Percentiles rank a stretch among this genome's conserved stretches.
Conservation (phyloP, 2,329 filamentous ascomycete species). For the Hymenoscyphus fraxineus region DNA sequence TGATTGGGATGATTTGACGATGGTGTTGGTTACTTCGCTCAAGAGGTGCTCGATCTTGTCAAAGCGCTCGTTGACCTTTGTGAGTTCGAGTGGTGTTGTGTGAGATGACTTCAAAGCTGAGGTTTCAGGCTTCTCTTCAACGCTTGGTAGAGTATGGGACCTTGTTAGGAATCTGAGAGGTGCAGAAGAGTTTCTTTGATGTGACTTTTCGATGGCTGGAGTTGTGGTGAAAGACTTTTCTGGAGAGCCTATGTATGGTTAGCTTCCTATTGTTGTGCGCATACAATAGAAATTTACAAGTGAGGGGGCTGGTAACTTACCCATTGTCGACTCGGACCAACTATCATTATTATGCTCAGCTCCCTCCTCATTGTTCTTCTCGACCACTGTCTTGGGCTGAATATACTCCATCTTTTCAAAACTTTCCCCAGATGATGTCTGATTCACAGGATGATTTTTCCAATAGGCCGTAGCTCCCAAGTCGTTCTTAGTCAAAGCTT, state of each 20-base stretch:
- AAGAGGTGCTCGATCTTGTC: too few relatives aligned
- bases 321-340: not conserved
- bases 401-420: constrained; percentile 23
- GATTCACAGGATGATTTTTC: not conserved
- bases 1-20: not conserved
- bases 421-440: constrained; percentile 4
- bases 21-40: not conserved
- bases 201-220: not conserved
- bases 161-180: not conserved
- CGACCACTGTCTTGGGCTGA: constrained; percentile 3
- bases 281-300: constrained; percentile 1
- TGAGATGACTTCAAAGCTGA: not conserved
- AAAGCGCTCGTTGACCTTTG: not conserved
- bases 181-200: not conserved
- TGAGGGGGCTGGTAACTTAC: constrained; percentile 2
- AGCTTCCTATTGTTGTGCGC: constrained; percentile 11
- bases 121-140: not conserved
- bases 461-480: not conserved
- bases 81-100: not conserved
- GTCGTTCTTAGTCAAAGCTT: not conserved
- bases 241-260: not conserved
- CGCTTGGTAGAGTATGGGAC: not conserved
- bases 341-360: not conserved
- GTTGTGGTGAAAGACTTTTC: not conserved
- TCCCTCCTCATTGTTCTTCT: not conserved